phyloP scores from a whole-genome alignment of 2,329 filamentous ascomycete genomes.

The Calcarisporium arbuscula region DNA sequence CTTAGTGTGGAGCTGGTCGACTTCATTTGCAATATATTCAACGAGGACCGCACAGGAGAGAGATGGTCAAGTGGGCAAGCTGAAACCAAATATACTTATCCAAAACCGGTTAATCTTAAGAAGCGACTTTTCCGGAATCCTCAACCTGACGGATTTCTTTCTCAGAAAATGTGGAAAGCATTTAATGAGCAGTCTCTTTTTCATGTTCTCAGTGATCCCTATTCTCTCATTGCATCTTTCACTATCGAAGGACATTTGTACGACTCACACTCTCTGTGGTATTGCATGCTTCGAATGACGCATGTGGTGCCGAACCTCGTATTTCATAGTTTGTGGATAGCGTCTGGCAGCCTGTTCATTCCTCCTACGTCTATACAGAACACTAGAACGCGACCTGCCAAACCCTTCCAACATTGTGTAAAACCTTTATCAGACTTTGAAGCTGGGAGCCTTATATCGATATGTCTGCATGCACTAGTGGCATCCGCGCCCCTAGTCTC shows the following conservation, averaged over 20 bases:
- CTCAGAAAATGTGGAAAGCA: conserved; percentile 44
- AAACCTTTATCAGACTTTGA: conserved; percentile 34
- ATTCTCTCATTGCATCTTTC: conserved; percentile 51
- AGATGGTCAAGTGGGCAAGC: conserved; percentile 36
- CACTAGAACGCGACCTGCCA: conserved; percentile 25
- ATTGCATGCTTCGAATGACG: conserved; percentile 55
- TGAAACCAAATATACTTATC: conserved; percentile 9
- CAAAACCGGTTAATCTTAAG: conserved; percentile 9
- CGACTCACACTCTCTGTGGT: conserved; percentile 58
- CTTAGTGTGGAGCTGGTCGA: conserved; percentile 52
- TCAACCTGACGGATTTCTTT: conserved; percentile 6
- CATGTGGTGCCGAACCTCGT: conserved; percentile 51
- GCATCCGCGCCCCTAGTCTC: conserved; percentile 48
- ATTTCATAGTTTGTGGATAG: conserved; percentile 59
- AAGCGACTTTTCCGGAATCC: conserved; percentile 9
- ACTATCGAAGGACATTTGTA: conserved; percentile 44
- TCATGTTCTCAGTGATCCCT: conserved; percentile 53
- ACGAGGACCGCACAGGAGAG: conserved; percentile 49
- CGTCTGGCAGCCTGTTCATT: conserved; percentile 51
- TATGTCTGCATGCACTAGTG: conserved; percentile 57
- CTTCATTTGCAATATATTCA: conserved; percentile 54
- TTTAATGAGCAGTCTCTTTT: conserved; percentile 62
- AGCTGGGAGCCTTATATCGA: conserved; percentile 47
- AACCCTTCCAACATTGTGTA: conserved; percentile 4
- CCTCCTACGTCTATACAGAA: conserved; percentile 41